A percentile compares a stretch with the other conserved stretches of the same genome.
phyloP scores from a whole-genome alignment of 768 basidiomycete genomes.

The Agaricus sinodeliciosus region DNA sequence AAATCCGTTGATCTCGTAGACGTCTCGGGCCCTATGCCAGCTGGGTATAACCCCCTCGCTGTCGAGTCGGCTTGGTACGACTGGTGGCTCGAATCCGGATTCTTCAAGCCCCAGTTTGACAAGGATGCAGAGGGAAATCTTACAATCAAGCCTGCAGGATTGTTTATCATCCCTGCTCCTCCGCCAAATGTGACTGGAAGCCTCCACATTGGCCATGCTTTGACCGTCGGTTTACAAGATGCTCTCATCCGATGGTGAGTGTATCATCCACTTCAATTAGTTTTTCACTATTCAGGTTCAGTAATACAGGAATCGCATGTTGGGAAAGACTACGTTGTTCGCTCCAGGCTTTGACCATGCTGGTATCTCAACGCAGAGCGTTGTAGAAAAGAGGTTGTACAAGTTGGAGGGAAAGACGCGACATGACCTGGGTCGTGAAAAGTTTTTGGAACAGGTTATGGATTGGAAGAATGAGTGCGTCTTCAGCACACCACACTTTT shows the following conservation, averaged over 20 bases:
- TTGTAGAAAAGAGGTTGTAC: slow-evolving; percentile 89
- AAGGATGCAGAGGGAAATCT: slow-evolving; percentile 47
- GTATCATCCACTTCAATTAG: slow-evolving; percentile 12
- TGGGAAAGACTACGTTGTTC: slow-evolving; percentile 84
- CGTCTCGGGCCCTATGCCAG: slow-evolving; percentile 78
- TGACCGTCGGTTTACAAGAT: slow-evolving; percentile 91
- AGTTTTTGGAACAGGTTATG: slow-evolving; percentile 85
- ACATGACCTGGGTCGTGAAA: slow-evolving; percentile 93
- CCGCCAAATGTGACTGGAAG: slow-evolving; percentile 97
- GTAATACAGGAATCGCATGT: slow-evolving; percentile 87
- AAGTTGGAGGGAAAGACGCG: slow-evolving; percentile 78
- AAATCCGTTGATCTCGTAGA: slow-evolving; percentile 46
- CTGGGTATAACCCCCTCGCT: slow-evolving; percentile 92
- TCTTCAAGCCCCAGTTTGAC: slow-evolving; percentile 67
- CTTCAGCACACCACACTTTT: neutral
- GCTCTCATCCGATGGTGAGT: slow-evolving; percentile 79
- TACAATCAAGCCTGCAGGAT: slow-evolving; percentile 46
- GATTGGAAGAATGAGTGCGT: slow-evolving; percentile 96
- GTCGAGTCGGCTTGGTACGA: slow-evolving; percentile 97
- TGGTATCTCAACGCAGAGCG: slow-evolving; percentile 96
- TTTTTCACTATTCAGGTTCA: neutral
- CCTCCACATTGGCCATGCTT: slow-evolving; percentile 91
- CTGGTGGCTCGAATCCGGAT: slow-evolving; percentile 92
- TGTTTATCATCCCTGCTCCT: slow-evolving; percentile 84
- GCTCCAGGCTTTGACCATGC: slow-evolving; percentile 97